Evolutionary conservation across 371 early-diverging fungal genomes (phyloP), one percentile per base, ranked within the genome.

Genomic region (Mortierella sp.): DNA sequence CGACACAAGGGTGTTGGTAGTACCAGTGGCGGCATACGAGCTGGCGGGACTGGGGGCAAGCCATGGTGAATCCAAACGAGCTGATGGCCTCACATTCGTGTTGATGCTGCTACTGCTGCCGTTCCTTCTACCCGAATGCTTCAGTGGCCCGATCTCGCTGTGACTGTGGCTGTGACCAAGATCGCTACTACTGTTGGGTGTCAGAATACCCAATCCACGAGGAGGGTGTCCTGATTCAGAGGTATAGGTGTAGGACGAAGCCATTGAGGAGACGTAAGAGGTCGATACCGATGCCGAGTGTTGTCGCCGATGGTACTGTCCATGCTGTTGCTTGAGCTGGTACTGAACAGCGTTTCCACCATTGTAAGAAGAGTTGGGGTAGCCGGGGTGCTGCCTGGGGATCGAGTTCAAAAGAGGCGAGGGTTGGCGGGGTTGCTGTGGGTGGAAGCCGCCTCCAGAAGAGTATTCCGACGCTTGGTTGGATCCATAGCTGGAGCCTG

Each of bases 231-330:
- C 39, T 31, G 52, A 39, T 0, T 44, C 68, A 31, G 37, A 19
- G 31, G 22, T 29, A 22, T 40, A 34, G 2, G 50, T 45, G 26
- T 39, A 48, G 31, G 68, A 63, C 1, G 68, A 44, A 19, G 61
- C 45, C 22, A 66, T 48, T 40, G 34, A 48, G 13, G 34, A 40
- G 6, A 66, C 31, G 37, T 43, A 65, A 10, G 73, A 26, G 31
- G 63, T 63, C 44, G 71, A 43, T 31, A 34, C 63, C 10, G 73
- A 66, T 7, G 65, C 73, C 13, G 73, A 73, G 39, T 73, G 66
- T 24, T 73, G 73, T 24, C 73, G 73, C 22, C 66, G 73, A 31
- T 73, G 72, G 40, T 37, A 13, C 40, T 58, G 70, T 1, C 22
- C 19, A 2, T 40, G 47, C 3, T 66, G 45, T 16, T 66, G 66